These are phyloP conservation scores for Astragalus glycyphyllos DNA, from an alignment of 306 rosid species.

Conservation along the genomic window DNA sequence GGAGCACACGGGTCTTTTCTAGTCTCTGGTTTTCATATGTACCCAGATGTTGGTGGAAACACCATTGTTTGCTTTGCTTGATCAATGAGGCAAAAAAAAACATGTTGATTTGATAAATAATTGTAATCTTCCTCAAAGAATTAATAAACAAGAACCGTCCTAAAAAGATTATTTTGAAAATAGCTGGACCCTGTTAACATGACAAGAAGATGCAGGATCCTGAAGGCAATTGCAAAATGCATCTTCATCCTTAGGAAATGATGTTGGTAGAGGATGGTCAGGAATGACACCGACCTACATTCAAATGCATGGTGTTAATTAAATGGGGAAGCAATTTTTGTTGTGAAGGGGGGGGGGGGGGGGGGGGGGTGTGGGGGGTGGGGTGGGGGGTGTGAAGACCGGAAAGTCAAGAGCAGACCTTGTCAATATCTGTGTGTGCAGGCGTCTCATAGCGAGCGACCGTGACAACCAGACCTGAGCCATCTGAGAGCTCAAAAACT, in stretches of 20 bases:
- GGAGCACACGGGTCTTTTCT: background rate
- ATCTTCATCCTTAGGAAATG: slow-evolving; percentile 89
- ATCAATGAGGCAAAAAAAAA: slow-evolving; percentile 16
- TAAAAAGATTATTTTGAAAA: slow-evolving; percentile 59
- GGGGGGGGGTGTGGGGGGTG: background rate
- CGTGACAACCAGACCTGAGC: slow-evolving; percentile 93
- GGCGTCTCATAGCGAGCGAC: slow-evolving; percentile 98
- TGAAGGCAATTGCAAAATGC: slow-evolving; percentile 82
- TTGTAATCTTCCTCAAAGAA: slow-evolving; percentile 29
- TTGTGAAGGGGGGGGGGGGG: background rate
- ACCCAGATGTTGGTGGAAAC: slow-evolving; percentile 11
- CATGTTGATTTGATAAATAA: slow-evolving; percentile 29
- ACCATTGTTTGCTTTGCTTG: slow-evolving; percentile 3
- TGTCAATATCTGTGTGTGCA: slow-evolving; percentile 83
- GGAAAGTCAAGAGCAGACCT: slow-evolving; percentile 58
- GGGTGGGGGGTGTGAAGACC: background rate
- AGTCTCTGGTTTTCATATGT: slow-evolving; percentile 16
- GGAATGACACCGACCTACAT: slow-evolving; percentile 91
- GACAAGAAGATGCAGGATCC: slow-evolving; percentile 85
- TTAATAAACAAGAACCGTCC: background rate
- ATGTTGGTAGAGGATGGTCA: slow-evolving; percentile 82
- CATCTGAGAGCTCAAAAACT: slow-evolving; percentile 90
- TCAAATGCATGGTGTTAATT: slow-evolving; percentile 28
- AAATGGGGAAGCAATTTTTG: slow-evolving; percentile 10
- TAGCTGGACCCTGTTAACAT: slow-evolving; percentile 69